Evolutionary conservation across 2,329 filamentous ascomycete genomes (phyloP).

Genomic region (Cercospora janseana): DNA sequence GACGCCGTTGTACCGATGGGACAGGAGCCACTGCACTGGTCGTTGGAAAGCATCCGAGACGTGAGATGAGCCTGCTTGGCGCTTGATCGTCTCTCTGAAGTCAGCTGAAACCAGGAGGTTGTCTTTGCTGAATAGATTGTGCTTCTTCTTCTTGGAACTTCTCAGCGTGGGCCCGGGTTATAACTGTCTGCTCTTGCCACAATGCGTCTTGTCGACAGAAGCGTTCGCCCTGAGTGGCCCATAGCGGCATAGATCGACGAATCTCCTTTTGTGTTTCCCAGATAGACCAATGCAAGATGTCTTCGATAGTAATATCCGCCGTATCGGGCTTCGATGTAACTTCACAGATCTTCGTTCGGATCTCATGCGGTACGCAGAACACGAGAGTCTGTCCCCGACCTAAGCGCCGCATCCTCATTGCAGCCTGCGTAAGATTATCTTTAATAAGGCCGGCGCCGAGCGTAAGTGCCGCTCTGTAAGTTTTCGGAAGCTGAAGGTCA

Average conservation of each 20-base stretch:
- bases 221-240: constrained; percentile 59
- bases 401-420: constrained; percentile 69
- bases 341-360: constrained; percentile 53
- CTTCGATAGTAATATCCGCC: constrained; percentile 46
- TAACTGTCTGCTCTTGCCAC: constrained; percentile 47
- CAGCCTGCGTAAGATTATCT: constrained; percentile 67
- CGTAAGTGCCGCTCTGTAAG: constrained; percentile 65
- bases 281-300: constrained; percentile 62
- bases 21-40: constrained; percentile 56
- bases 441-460: constrained; percentile 65
- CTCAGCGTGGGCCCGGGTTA: constrained; percentile 12
- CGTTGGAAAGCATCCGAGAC: constrained; percentile 51
- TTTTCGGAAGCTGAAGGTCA: constrained; percentile 60
- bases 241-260: constrained; percentile 54
- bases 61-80: background rate
- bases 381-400: constrained; percentile 64
- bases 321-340: constrained; percentile 4
- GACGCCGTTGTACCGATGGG: constrained; percentile 19
- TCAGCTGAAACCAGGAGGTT: constrained; percentile 20
- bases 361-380: constrained; percentile 61
- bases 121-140: constrained; percentile 58
- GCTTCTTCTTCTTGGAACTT: constrained; percentile 66
- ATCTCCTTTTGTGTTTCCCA: constrained; percentile 55
- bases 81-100: constrained; percentile 16
- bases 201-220: constrained; percentile 39